Base-by-base conservation (phyloP, 2,329 filamentous ascomycete species). In the Clonostachys chloroleuca region DNA sequence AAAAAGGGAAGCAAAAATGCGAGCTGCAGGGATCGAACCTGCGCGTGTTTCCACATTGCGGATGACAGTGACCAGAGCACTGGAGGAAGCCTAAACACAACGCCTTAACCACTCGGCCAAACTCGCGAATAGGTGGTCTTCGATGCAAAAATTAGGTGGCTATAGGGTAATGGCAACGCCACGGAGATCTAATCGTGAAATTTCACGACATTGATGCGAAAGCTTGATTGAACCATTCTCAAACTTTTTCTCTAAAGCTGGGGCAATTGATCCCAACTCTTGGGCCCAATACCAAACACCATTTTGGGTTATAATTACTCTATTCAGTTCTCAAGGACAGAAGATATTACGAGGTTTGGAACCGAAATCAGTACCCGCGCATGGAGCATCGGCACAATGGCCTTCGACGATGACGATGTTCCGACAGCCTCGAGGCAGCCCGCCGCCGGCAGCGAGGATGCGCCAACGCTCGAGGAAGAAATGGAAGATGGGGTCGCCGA, bases 401-500 rank as follows among this genome's bases (percentile, higher is more conserved):
- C 68, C 5, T 70, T 71, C 51, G 67, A 73, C 53, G 70, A 74
- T 52, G 70, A 74, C 49, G 71, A 74, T 48, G 62, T 63, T 47
- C 65, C 67, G 16, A 57, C 52, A 37, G 46, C 55, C 14, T 49
- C 51, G n/a, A 52, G 13, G 41, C 30, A 37, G 16, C 36, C 37
- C 4, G 6, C 49, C 51, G 9, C 41, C 46, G 55, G 52, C 45
- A 56, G 55, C 36, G 61, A 64, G 34, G 62, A 55, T 39, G 56
- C 56, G 17, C 50, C 56, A 7, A 55, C 56, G 10, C 55, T 57
- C 41, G 83, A 87, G 48, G 75, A 82, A 43, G 82, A 83, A 51
- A 75, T 84, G 46, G 86, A 86, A 57, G 87, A 92, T 63, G 43
- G 37, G 24, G 81, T 85, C 3, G 90, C 92, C 59, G 92, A 97